These are phyloP conservation scores for Exophiala viscosa DNA, from an alignment of 2,329 filamentous ascomycete genomes.

Conservation along the genomic window DNA sequence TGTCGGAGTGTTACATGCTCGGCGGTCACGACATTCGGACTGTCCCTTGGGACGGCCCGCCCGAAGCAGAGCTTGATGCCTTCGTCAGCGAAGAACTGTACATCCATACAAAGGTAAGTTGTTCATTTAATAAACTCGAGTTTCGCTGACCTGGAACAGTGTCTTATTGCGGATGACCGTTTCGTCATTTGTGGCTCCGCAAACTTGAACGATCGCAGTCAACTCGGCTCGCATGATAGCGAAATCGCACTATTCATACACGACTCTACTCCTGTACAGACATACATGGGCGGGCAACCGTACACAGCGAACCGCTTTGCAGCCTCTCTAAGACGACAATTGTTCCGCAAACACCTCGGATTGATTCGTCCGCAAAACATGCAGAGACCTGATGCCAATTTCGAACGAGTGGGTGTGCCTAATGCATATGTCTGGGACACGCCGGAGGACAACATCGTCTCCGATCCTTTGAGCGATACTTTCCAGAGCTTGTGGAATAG, in stretches of 20 bases:
- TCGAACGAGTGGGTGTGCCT: slow-evolving; percentile 53
- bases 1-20: slow-evolving; percentile 80
- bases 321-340: slow-evolving; percentile 70
- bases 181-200: slow-evolving; percentile 80
- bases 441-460: slow-evolving; percentile 49
- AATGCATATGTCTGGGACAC: slow-evolving; percentile 54
- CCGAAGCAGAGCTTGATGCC: slow-evolving; percentile 57
- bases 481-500: slow-evolving; percentile 57
- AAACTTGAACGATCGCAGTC: slow-evolving; percentile 88
- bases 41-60: slow-evolving; percentile 56
- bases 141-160: slow-evolving; percentile 33
- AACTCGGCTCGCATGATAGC: slow-evolving; percentile 83
- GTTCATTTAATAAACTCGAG: background rate
- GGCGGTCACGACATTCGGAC: slow-evolving; percentile 65
- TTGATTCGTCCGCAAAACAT: slow-evolving; percentile 70
- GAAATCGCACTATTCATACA: slow-evolving; percentile 89
- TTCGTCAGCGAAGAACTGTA: slow-evolving; percentile 63
- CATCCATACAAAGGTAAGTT: slow-evolving; percentile 52
- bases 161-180: slow-evolving; percentile 79
- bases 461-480: slow-evolving; percentile 56
- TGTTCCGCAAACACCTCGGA: slow-evolving; percentile 90
- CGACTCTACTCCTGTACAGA: slow-evolving; percentile 68
- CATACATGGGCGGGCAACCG: slow-evolving; percentile 72
- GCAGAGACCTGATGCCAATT: slow-evolving; percentile 57
- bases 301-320: slow-evolving; percentile 80